phyloP scores from a whole-genome alignment of 495 filamentous ascomycete species.

The Penicillium riverlandense region DNA sequence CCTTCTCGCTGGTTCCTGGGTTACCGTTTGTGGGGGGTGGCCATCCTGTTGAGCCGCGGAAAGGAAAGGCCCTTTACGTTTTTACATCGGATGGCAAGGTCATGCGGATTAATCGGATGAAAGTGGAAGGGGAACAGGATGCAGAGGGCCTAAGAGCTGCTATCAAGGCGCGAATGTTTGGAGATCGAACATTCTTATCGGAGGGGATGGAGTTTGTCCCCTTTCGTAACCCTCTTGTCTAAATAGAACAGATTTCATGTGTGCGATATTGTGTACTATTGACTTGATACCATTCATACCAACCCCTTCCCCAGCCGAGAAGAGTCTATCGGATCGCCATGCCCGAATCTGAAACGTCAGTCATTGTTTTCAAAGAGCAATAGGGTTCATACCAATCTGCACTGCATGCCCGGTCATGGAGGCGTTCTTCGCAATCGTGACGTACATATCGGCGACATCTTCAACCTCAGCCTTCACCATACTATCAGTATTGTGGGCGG shows the following conservation, averaged over 20 bases:
- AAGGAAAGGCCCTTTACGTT: conserved; percentile 28
- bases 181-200: conserved; percentile 21
- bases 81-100: conserved; percentile 31
- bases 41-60: conserved; percentile 17
- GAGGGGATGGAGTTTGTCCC: conserved; percentile 21
- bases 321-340: conserved; percentile 18
- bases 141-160: conserved; percentile 33
- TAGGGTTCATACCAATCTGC: conserved; percentile 38
- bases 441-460: conserved; percentile 46
- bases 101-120: conserved; percentile 32
- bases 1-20: conserved; percentile 26
- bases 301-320: not conserved
- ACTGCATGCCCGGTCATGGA: conserved; percentile 53
- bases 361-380: not conserved
- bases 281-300: conserved; percentile 9
- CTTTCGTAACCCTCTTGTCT: conserved; percentile 33
- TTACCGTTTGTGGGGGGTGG: conserved; percentile 30
- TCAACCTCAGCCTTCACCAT: conserved; percentile 43
- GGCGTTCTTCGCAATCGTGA: conserved; percentile 46
- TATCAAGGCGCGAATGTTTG: conserved; percentile 36
- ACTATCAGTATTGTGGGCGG: conserved; percentile 4
- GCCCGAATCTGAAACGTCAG: conserved; percentile 27
- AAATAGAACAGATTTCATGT: conserved; percentile 6
- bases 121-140: conserved; percentile 35
- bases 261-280: conserved; percentile 12